phyloP scores from a whole-genome alignment of 306 rosid species.

The Prosopis cineraria region DNA sequence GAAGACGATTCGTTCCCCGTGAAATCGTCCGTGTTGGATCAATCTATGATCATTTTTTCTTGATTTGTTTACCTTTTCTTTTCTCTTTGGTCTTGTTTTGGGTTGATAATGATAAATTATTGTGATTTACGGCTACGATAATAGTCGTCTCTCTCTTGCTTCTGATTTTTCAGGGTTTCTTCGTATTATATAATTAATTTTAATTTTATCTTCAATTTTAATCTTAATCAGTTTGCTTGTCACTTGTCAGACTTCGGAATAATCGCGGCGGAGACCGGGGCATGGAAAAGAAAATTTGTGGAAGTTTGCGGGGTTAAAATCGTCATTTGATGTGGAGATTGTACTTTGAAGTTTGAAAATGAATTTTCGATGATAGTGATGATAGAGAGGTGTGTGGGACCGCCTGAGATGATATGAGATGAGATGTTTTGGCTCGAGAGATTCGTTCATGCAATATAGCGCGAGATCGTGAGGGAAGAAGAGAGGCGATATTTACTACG shows the following conservation, averaged over 20 bases:
- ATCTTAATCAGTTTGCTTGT: neutral
- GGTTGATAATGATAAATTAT: constrained; percentile 52
- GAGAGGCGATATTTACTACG: neutral
- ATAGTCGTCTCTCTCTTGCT: neutral
- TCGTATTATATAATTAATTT: neutral
- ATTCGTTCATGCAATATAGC: constrained; percentile 5
- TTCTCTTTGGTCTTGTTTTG: neutral
- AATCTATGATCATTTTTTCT: constrained; percentile 46
- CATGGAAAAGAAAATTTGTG: constrained; percentile 8
- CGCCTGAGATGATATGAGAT: constrained; percentile 23
- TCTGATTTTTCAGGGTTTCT: neutral
- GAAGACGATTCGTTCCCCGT: constrained; percentile 44
- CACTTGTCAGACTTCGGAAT: neutral
- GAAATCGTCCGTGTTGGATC: constrained; percentile 45
- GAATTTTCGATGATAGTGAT: constrained; percentile 45
- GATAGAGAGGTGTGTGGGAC: constrained; percentile 28
- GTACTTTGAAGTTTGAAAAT: constrained; percentile 7
- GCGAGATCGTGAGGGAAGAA: neutral
- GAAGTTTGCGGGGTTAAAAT: neutral
- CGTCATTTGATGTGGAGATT: constrained; percentile 5
- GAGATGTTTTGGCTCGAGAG: constrained; percentile 21
- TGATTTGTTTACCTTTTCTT: constrained; percentile 9
- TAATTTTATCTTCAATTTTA: too few species aligned
- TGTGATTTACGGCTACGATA: constrained; percentile 47
- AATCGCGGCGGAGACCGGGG: neutral